Base-by-base conservation (phyloP, 495 filamentous ascomycete genomes). In the Aspergillus bridgeri region DNA sequence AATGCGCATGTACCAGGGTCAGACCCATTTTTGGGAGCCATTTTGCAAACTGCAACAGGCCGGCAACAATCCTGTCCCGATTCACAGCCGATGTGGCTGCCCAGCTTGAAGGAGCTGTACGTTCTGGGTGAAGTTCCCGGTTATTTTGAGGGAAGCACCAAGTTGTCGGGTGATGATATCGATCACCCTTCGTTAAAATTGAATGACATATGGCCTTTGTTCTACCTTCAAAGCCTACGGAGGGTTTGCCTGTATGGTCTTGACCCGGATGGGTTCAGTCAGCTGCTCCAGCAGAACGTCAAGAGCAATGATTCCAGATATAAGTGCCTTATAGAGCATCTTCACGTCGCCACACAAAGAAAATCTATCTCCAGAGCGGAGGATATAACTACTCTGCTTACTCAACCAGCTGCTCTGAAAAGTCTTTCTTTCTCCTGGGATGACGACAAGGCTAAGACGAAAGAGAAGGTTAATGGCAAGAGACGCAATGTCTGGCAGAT, bases 361-460 rank as follows among this genome's bases (percentile, higher is more conserved):
- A 52, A 17, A 5, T 51, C 56, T 0, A 44, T 19, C 3, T 58
- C 48, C 23, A 46, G 21, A 15, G 21, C 38, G 7, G 33, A 18
- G 43, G 56, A 58, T 17, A 24, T 58, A 20, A 47, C 42, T 2
- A 24, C 48, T 5, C 21, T 58, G 18, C 42, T 58, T n/a, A 58
- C 48, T 17, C 22, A 52, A 3, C 56, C 56, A 23, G 5, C 6
- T 1, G 24, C 17, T 3, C 19, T 58, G 9, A 58, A 22, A 4
- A 52, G 56, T 47, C 42, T 58, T 3, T 58, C 48, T 6, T 25
- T 58, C 2, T 47, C 21, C 24, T 58, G 56, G 56, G 47, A 49
- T 27, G 25, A 20, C 2, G 46, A 50, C 29, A 50, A 52, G 24
- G 9, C 48, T 25, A 38, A 38, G 9, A 1, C 11, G 11, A 51